Evolutionary conservation across 2,329 filamentous ascomycete genomes (phyloP).

Genomic region (Monilinia aucupariae): DNA sequence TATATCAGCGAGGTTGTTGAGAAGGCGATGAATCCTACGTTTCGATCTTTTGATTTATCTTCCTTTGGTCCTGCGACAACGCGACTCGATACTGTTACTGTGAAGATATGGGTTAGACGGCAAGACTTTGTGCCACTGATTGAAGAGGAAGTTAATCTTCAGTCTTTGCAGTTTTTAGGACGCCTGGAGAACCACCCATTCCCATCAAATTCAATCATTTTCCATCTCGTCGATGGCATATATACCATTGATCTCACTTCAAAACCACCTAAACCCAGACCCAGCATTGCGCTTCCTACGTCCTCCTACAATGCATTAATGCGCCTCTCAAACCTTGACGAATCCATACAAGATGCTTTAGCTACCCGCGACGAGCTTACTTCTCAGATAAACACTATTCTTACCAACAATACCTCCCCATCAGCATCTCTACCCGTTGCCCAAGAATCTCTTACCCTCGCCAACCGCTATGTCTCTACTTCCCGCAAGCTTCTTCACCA

Average conservation of each 20-base stretch:
- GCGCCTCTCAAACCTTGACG: conserved; percentile 80
- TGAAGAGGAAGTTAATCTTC: conserved; percentile 64
- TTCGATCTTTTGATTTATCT: conserved; percentile 74
- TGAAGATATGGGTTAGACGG: conserved; percentile 69
- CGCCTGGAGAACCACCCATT: conserved; percentile 65
- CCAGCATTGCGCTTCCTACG: conserved; percentile 50
- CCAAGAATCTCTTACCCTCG: conserved; percentile 45
- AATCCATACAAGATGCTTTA: conserved; percentile 84
- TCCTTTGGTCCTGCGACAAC: conserved; percentile 58
- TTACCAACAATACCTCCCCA: conserved; percentile 39
- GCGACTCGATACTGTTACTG: conserved; percentile 56
- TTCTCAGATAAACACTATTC: conserved; percentile 65
- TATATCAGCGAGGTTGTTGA: conserved; percentile 82
- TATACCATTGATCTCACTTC: conserved; percentile 69
- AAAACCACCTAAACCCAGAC: conserved; percentile 42
- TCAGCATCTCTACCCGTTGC: conserved; percentile 44
- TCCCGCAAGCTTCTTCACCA: conserved; percentile 62
- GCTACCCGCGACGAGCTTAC: conserved; percentile 69
- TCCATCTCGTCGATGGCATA: conserved; percentile 80
- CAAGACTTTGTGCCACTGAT: conserved; percentile 60
- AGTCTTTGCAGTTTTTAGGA: conserved; percentile 72
- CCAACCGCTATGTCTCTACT: conserved; percentile 50
- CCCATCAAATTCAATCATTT: conserved; percentile 75
- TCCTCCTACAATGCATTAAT: conserved; percentile 86
- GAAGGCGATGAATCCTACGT: conserved; percentile 86